Evolutionary conservation across 2,329 filamentous ascomycete genomes (phyloP).

Genomic region (Trichophyton schoenleinii): DNA sequence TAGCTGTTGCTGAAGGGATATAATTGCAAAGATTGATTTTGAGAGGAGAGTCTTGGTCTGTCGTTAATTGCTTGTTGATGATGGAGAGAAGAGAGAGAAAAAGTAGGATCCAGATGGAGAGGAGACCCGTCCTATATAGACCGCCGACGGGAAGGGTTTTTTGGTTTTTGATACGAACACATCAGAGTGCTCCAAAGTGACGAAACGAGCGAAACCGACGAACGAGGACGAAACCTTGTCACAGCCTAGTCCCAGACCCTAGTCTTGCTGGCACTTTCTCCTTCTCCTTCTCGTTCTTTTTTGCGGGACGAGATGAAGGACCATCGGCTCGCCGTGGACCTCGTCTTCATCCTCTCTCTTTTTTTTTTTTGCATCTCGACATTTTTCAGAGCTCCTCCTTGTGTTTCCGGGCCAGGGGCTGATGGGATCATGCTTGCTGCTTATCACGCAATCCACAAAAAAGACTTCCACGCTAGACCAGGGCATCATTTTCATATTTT

Average conservation of each 20-base stretch:
- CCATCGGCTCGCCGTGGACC: constrained; percentile 3
- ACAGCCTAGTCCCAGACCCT: not conserved
- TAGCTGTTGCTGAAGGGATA: constrained; percentile 3
- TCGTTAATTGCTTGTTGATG: constrained; percentile 13
- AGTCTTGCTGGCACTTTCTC: not conserved
- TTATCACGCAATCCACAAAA: constrained; percentile 29
- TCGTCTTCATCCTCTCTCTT: not conserved
- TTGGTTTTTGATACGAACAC: not conserved
- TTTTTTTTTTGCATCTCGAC: not conserved
- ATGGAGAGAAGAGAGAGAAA: constrained; percentile 11
- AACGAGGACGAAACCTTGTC: not conserved
- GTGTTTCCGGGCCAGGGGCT: constrained; percentile 1
- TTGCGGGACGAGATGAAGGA: constrained; percentile 2
- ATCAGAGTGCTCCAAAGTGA: not conserved
- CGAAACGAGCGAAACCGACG: not conserved
- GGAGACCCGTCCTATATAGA: constrained; percentile 25
- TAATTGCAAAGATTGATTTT: constrained; percentile 2
- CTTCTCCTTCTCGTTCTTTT: not conserved
- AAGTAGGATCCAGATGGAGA: constrained; percentile 17
- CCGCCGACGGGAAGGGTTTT: constrained; percentile 3
- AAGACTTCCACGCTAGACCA: not conserved
- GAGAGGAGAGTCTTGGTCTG: constrained; percentile 8
- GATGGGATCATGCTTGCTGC: constrained; percentile 20
- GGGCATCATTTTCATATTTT: not conserved
- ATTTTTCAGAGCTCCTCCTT: not conserved